These are phyloP conservation scores for Tylopilus microsporus DNA, from an alignment of 1,284 basidiomycete species.

Conservation along the genomic window DNA sequence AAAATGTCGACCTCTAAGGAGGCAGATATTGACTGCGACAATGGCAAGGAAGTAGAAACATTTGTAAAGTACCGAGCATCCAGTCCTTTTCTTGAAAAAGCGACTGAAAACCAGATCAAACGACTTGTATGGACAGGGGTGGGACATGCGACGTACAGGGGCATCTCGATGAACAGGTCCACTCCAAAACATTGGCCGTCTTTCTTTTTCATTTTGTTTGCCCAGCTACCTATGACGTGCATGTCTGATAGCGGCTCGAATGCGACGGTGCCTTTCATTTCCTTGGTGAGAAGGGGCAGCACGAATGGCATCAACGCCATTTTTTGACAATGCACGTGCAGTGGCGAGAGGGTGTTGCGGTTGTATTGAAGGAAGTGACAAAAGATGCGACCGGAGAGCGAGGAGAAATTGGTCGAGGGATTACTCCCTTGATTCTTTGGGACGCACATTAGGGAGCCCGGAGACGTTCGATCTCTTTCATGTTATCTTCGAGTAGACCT, in stretches of 20 bases:
- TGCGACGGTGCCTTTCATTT: slow-evolving; percentile 72
- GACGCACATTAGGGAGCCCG: slow-evolving; percentile 72
- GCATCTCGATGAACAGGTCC: slow-evolving; percentile 86
- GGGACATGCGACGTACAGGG: slow-evolving; percentile 51
- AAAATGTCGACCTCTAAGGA: slow-evolving; percentile 51
- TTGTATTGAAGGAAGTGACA: slow-evolving; percentile 50
- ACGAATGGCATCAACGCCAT: slow-evolving; percentile 61
- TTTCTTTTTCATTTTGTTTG: slow-evolving; percentile 63
- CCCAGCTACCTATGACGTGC: slow-evolving; percentile 73
- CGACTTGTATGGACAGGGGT: background rate
- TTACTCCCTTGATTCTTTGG: slow-evolving; percentile 49
- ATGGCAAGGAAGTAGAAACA: slow-evolving; percentile 85
- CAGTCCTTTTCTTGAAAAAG: slow-evolving; percentile 95
- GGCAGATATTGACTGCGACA: slow-evolving; percentile 62
- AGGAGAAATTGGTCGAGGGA: slow-evolving; percentile 64
- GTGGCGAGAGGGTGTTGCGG: slow-evolving; percentile 66
- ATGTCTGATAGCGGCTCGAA: slow-evolving; percentile 67
- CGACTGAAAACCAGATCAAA: slow-evolving; percentile 36
- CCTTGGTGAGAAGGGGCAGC: slow-evolving; percentile 58
- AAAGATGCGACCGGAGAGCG: slow-evolving; percentile 56
- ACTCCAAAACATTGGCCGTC: slow-evolving; percentile 66
- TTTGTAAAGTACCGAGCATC: slow-evolving; percentile 91
- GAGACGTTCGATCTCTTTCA: no score
- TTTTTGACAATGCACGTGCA: slow-evolving; percentile 47
- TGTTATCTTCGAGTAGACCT: no score